Conservation (phyloP, 2,329 filamentous ascomycete species). For the Malbranchea zuffiana region DNA sequence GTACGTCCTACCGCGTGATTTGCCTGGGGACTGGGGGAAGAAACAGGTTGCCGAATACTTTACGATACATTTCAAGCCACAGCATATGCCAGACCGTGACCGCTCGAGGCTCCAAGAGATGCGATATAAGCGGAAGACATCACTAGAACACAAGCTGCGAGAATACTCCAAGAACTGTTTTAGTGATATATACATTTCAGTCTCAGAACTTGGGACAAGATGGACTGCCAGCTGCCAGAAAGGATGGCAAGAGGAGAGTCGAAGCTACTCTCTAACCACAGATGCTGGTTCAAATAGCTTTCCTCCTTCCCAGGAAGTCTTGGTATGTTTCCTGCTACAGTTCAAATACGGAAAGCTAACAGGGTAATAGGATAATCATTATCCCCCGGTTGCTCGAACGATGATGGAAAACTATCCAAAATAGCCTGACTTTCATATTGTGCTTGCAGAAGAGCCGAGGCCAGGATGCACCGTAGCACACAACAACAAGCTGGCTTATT, state of each 20-base stretch:
- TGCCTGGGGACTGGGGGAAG: background rate
- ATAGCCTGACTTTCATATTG: background rate
- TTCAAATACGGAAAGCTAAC: background rate
- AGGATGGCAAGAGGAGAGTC: constrained; percentile 6
- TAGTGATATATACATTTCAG: constrained; percentile 3
- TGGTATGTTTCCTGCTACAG: background rate
- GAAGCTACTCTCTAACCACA: constrained; percentile 2
- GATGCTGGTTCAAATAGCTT: background rate
- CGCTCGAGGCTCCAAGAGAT: constrained; percentile 1
- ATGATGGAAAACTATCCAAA: background rate
- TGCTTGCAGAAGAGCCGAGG: background rate
- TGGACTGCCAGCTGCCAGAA: constrained; percentile 1
- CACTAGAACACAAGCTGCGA: constrained; percentile 2
- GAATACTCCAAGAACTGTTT: constrained; percentile 1
- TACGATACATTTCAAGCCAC: constrained; percentile 2
- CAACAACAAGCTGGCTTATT: too few species aligned
- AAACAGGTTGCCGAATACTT: constrained; percentile 2
- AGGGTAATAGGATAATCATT: too few species aligned
- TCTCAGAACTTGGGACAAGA: constrained; percentile 2
- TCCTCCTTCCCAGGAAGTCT: background rate
- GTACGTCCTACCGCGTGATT: background rate
- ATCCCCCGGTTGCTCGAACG: constrained; percentile 1
- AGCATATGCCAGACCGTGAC: constrained; percentile 1
- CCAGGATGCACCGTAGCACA: too few species aligned
- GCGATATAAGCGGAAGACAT: constrained; percentile 2